Conservation (phyloP, 2,329 filamentous ascomycete species). For the Phaeosphaeria sp. region DNA sequence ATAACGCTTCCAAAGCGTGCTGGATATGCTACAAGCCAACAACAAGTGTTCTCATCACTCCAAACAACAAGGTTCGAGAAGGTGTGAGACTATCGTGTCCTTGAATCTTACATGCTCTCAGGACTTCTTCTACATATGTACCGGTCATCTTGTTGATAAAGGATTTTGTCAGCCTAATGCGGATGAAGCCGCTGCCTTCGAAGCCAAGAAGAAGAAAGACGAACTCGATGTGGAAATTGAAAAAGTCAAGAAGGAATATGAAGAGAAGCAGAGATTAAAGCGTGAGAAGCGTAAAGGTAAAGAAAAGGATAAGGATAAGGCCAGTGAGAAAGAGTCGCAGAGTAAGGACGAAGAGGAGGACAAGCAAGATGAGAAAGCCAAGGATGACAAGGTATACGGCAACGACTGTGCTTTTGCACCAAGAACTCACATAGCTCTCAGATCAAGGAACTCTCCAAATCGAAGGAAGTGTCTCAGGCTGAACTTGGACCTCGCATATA, state of each 20-base stretch:
- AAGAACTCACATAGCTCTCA: slow-evolving; percentile 23
- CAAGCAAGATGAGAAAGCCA: slow-evolving; percentile 70
- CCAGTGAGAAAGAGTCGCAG: slow-evolving; percentile 60
- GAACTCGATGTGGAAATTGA: slow-evolving; percentile 58
- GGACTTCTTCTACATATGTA: slow-evolving; percentile 94
- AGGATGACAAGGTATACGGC: slow-evolving; percentile 61
- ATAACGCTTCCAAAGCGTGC: slow-evolving; percentile 82
- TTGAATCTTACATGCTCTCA: slow-evolving; percentile 36
- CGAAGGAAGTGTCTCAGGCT: slow-evolving; percentile 50
- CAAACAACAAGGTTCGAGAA: slow-evolving; percentile 78
- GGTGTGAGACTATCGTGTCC: neutral
- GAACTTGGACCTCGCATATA: slow-evolving; percentile 82
- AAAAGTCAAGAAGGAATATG: slow-evolving; percentile 57
- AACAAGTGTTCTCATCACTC: slow-evolving; percentile 84
- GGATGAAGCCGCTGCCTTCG: slow-evolving; percentile 66
- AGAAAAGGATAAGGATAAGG: slow-evolving; percentile 65
- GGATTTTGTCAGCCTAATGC: slow-evolving; percentile 79
- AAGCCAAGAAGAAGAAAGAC: slow-evolving; percentile 61
- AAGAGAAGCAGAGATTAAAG: slow-evolving; percentile 66
- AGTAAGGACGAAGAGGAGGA: slow-evolving; percentile 68
- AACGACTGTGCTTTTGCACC: neutral
- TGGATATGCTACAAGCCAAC: slow-evolving; percentile 91
- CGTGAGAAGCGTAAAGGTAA: slow-evolving; percentile 53
- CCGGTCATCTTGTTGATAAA: slow-evolving; percentile 79
- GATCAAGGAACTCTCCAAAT: slow-evolving; percentile 58